Base-by-base conservation (phyloP, 768 basidiomycete species). In the Fomitopsis serialis region DNA sequence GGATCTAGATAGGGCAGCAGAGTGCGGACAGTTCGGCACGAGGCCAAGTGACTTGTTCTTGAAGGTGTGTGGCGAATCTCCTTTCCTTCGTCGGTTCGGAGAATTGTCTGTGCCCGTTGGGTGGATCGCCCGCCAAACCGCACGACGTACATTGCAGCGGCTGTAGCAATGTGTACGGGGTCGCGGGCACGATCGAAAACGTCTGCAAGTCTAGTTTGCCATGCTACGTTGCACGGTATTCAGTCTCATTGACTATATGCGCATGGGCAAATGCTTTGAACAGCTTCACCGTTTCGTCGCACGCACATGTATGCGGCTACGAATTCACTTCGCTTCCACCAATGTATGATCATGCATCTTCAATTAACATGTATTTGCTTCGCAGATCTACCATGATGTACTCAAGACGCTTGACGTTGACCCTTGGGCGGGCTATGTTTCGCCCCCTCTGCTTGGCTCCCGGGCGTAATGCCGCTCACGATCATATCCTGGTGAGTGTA, bases 401-500 rank as follows among this genome's bases (percentile, higher is more conserved):
- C 67, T 87, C 19, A 73, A 74, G n/a, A 76, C 77, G 2, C 70
- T 89, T 1, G 76, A 84, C 22, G 65, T 66, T 51, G 74, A 83
- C 56, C 79, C 81, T 0, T 69, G 81, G 55, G 75, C 76, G 1
- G 79, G 79, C 10, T 69, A 85, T 54, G 77, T 79, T 47, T 81
- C 84, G 1, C 86, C 86, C 0, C 73, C 80, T 8, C 70, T 88
- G n/a, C 67, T 87, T 48, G 86, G 78, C 1, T 75, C 77, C 9
- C 79, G 77, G 84, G 82, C 7, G 82, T 83, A 15, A 75, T 85
- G 29, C 85, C 84, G 13, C 69, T 86, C 32, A 71, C 78, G 7
- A 76, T 87, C 59, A 72, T 86, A 60, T 84, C 83, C 17, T 68
- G 81, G 74, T 76, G 62, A 17, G 77, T 60, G 29, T 32, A 32